Evolutionary conservation across 2,329 filamentous ascomycete genomes (phyloP).

Genomic region (Neurospora crassa): DNA sequence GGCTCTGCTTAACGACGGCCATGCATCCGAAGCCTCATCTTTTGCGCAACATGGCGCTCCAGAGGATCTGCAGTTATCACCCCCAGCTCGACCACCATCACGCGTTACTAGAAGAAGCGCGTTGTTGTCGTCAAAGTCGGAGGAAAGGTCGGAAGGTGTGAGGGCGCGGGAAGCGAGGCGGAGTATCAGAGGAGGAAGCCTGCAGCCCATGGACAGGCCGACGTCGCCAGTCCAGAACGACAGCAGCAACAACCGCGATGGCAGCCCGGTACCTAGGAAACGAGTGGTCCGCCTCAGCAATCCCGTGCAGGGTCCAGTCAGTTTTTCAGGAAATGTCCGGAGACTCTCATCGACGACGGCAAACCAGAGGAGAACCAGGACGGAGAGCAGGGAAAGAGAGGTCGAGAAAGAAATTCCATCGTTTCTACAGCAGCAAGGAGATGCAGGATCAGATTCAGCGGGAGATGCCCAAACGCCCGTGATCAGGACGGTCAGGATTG

Average conservation of each 20-base stretch:
- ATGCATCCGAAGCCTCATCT: constrained; percentile 32
- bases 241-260: constrained; percentile 30
- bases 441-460: constrained; percentile 19
- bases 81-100: constrained; percentile 28
- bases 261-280: constrained; percentile 42
- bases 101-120: constrained; percentile 42
- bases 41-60: constrained; percentile 19
- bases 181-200: constrained; percentile 38
- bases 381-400: constrained; percentile 20
- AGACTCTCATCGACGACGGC: not conserved
- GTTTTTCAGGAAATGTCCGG: not conserved
- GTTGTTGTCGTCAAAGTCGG: constrained; percentile 32
- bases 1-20: constrained; percentile 62
- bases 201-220: constrained; percentile 22
- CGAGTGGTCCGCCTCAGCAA: constrained; percentile 46
- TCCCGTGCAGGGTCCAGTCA: constrained; percentile 4
- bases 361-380: constrained; percentile 8
- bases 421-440: constrained; percentile 9
- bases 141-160: constrained; percentile 12
- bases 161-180: constrained; percentile 25
- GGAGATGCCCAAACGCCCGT: constrained; percentile 43
- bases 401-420: constrained; percentile 21
- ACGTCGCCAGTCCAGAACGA: constrained; percentile 30
- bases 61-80: constrained; percentile 14
- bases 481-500: constrained; percentile 46